Evolutionary conservation across 2,329 filamentous ascomycete species (phyloP), one percentile per base, ranked within the genome.

Genomic region (Fusarium siculi): DNA sequence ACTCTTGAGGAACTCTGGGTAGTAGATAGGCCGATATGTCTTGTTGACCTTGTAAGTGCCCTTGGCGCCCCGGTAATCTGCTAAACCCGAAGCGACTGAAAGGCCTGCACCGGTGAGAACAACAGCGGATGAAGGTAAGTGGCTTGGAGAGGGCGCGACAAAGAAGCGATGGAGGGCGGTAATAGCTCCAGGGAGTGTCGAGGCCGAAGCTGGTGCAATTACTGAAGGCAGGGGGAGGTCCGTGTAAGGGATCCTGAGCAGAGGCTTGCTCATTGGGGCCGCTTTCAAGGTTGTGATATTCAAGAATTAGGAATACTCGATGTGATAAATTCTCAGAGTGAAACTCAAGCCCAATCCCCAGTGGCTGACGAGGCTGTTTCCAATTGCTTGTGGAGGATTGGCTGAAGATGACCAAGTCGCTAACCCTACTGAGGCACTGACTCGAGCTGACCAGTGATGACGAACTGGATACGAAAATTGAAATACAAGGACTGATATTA

Each of bases 11-110:
- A 98, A 99, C 81, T 99, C 96, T 81, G 94, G 91, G 81, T 93
- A 95, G 84, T 97, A 99, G 74, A 97, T 97, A 37, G 96, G 96
- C 5, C 93, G 90, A 80, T 97, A 98, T 19, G 90, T 90, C 84
- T 93, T 94, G 84, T 98, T 98, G 78, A 96, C 88, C 47, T 94
- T 92, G 80, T 99, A 99, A 14, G 96, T 98, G 69, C 96, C 96
- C 74, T 95, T 93, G 56, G 89, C 87, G 25, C 96, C 96, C 62
- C 96, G 88, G 81, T 99, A 99, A 83, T 99, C 96, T 36, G 96
- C 93, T 37, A 99, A 87, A 0, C 96, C 96, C 16, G 94, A 97
- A 8, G 95, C 93, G 14, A 98, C 96, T 4, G 94, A 97, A 56
- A 99, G 93, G 6, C 96, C 96, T 6, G 96, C 96, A 16, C 96